Base-by-base conservation (phyloP, 208 protist species). In the Acanthamoeba culbertsoni region DNA sequence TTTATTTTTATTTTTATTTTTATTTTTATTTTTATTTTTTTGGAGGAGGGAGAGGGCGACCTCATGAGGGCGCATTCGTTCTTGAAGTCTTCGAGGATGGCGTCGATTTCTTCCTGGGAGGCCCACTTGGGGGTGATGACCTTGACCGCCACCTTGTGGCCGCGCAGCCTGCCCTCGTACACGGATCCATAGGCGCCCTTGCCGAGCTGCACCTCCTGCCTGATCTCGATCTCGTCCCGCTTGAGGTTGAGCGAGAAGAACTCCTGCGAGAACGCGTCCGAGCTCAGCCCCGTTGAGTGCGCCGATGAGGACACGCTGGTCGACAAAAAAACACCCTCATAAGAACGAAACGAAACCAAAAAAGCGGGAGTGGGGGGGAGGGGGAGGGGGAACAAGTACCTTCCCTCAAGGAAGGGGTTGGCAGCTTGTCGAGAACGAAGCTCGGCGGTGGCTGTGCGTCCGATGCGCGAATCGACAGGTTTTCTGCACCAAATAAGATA, bases 231-330 rank as follows among this genome's bases (percentile, higher is more conserved):
- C 53, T 89, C 79, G 14, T 63, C 53, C 8, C 79, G n/a, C 79
- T 89, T 89, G 28, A 89, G 79, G 48, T 89, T 89, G 53, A 89
- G 79, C 31, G 79, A 89, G 53, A 89, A 89, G 79, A 89, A 89
- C 79, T 89, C 79, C 79, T 79, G 68, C 33, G 68, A 51, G 68
- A 79, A 79, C 23, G 68, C 68, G 40, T 79, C 68, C 1, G 68
- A 43, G 37, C 35, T 37, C 20, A 51, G 68, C 8, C 14, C 4
- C 68, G 42, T 40, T n/a, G 59, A 31, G 57, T 2, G 26, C 20
- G 5, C 23, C 20, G 18, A 8, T 28, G 57, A 63, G 7, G 26
- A 7, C 0, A 18, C 6, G 7, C 4, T 63, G 57, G 12, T 28
- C 1, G 12, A 18, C 7, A 7, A 28, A 12, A 28, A 63, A 63